Base-by-base conservation (phyloP, 2,329 filamentous ascomycete species). In the Botrytis cinerea region DNA sequence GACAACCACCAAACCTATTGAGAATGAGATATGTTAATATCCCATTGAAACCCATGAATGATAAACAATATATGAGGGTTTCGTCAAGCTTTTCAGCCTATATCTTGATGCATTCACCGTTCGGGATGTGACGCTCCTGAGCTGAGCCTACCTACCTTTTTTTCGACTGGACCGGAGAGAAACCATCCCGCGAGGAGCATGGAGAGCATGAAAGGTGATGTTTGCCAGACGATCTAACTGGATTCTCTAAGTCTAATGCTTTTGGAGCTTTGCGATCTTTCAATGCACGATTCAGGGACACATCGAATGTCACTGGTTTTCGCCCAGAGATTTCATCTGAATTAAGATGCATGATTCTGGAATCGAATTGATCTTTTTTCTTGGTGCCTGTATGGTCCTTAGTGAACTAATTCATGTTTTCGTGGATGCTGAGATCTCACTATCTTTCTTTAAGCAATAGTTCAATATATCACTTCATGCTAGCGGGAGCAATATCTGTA, bases 121-220 rank as follows among this genome's bases (percentile, higher is more conserved):
- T 63, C 61, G 61, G 40, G 38, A 63, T 46, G 61, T 32, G 28
- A 64, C 61, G n/a, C n/a, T 64, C 22, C 43, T 45, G 40, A 63
- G 40, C 40, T 45, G 61, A 63, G 61, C 40, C 40, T 63, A n/a
- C 61, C 35, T 20, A 45, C 38, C 5, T 20, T 25, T 25, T 35
- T 61, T 32, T n/a, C 14, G 40, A 38, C 38, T 61, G 28, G n/a
- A 48, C 63, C 62, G 43, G 43, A 66, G 63, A 66, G 63, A 4
- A 12, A 18, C 43, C 43, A 35, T 66, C 28, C 43, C 62, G 22
- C 35, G 10, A 40, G 60, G 8, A 54, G 51, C 48, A 28, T 28
- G n/a, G n/a, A n/a, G 60, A 66, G 20, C 16, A 64, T 46, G 62
- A 35, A 35, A 48, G 35, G 43, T 48, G 20, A 22, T 38, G 18